Evolutionary conservation across 495 filamentous ascomycete species (phyloP), one percentile per base, ranked within the genome.

Genomic region (Penicillium bialowiezense): DNA sequence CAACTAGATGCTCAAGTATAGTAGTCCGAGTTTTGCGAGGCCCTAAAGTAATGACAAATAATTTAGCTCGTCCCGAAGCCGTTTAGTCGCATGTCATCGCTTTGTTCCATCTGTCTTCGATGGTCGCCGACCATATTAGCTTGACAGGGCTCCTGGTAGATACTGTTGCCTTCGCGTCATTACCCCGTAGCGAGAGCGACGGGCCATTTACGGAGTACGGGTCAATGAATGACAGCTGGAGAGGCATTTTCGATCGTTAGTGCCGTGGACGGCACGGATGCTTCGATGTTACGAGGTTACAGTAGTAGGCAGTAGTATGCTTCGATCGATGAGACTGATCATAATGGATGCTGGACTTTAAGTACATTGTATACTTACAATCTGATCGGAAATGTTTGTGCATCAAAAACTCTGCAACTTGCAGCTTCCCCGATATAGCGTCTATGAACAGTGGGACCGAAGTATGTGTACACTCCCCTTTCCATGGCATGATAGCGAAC

Each of bases 371-470:
- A 32, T 31, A 39, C 18, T 48, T 34, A 40, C 35, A 39, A 48
- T 48, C 26, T 32, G 34, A 38, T 40, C 28, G 45, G 35, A 15
- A 14, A 31, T 31, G 44, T 13, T 47, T 29, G 44, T 47, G 23
- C 41, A 34, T 21, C 26, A 29, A 28, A 47, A 47, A 39, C 15
- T 39, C 34, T 38, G 33, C 44, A 5, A 14, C 12, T 39, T 48
- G 24, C 35, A 31, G 24, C 40, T 31, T 44, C 45, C 45, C 45
- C 36, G 45, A 48, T 48, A 29, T 33, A 48, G 44, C 35, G 44
- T 23, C 20, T 21, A 36, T 35, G 43, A 17, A 31, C 28, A 42
- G 43, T 45, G 44, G 34, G 17, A 47, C 33, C 44, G 17, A 19
- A 13, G 15, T 19, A 19, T 38, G 23, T 34, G 34, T 5, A 9